Conservation (phyloP, 78 protist genomes). For the Isochrysis galbana region DNA sequence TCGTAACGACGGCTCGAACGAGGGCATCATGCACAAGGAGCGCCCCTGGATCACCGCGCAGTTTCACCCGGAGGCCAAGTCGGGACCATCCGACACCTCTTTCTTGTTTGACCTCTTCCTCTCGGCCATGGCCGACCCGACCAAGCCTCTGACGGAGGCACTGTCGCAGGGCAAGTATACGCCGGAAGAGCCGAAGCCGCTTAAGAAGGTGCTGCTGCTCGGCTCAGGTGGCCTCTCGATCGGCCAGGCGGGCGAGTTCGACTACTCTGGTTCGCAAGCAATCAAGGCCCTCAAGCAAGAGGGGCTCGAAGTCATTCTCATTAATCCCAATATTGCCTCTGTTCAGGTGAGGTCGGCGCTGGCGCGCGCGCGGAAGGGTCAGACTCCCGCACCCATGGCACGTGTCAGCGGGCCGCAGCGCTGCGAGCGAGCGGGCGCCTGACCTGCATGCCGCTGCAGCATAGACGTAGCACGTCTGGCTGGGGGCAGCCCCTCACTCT, state of each 20-base stretch:
- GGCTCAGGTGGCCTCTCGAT: constrained; percentile 96
- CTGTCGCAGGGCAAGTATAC: background rate
- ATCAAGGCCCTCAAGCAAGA: constrained; percentile 96
- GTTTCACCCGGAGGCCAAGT: constrained; percentile 57
- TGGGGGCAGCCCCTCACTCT: no score
- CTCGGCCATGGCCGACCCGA: background rate
- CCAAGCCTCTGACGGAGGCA: background rate
- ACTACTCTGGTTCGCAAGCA: constrained; percentile 93
- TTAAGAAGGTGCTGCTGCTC: constrained; percentile 76
- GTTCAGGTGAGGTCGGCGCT: no score
- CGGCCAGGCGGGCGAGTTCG: constrained; percentile 99
- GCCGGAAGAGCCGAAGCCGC: background rate
- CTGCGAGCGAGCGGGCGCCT: no score
- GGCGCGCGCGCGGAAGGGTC: no score
- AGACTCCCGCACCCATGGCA: no score
- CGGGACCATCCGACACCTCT: constrained; percentile 93
- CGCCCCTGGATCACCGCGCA: constrained; percentile 78
- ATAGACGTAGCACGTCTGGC: no score
- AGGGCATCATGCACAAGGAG: constrained; percentile 81
- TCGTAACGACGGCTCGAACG: constrained; percentile 92
- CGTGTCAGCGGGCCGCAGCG: no score
- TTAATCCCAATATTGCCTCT: constrained; percentile 98
- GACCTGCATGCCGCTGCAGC: no score
- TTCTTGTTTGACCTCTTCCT: constrained; percentile 86
- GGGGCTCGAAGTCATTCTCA: constrained; percentile 83